phyloP scores from a whole-genome alignment of 805 yeast species.

The Kodamaea leandrae region DNA sequence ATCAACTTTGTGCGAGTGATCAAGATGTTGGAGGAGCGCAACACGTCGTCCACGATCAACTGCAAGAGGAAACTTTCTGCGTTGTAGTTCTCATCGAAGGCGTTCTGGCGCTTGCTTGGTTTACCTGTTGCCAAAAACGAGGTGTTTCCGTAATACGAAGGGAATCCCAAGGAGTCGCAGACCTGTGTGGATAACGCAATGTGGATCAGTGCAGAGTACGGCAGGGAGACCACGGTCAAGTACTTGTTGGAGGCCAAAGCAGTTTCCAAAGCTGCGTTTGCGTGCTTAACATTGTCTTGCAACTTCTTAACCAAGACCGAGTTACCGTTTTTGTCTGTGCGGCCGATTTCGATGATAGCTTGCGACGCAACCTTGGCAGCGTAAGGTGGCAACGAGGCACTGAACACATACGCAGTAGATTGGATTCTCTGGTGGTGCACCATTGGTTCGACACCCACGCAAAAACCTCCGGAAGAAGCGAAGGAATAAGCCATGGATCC shows the following conservation, averaged over 20 bases:
- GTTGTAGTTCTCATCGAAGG: conserved; percentile 44
- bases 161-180: conserved; percentile 46
- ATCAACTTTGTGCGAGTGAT: conserved; percentile 63
- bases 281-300: conserved; percentile 38
- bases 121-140: conserved; percentile 43
- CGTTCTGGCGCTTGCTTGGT: conserved; percentile 40
- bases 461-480: conserved; percentile 90
- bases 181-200: conserved; percentile 51
- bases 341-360: conserved; percentile 48
- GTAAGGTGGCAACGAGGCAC: conserved; percentile 93
- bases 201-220: conserved; percentile 67
- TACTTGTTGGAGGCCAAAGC: conserved; percentile 33
- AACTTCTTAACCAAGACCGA: conserved; percentile 33
- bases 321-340: conserved; percentile 29
- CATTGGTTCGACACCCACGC: conserved; percentile 82
- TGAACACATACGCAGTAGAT: conserved; percentile 85
- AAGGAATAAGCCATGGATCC: conserved; percentile 83
- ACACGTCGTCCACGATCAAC: conserved; percentile 56
- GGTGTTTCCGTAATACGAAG: conserved; percentile 50
- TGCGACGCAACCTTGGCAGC: conserved; percentile 65
- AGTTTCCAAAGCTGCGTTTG: conserved; percentile 42
- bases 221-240: conserved; percentile 55
- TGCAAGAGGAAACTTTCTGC: conserved; percentile 64
- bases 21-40: conserved; percentile 52
- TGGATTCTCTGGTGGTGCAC: conserved; percentile 89